These are phyloP conservation scores for Boletus calvinii DNA, from an alignment of 1,284 basidiomycete species.

Conservation along the genomic window DNA sequence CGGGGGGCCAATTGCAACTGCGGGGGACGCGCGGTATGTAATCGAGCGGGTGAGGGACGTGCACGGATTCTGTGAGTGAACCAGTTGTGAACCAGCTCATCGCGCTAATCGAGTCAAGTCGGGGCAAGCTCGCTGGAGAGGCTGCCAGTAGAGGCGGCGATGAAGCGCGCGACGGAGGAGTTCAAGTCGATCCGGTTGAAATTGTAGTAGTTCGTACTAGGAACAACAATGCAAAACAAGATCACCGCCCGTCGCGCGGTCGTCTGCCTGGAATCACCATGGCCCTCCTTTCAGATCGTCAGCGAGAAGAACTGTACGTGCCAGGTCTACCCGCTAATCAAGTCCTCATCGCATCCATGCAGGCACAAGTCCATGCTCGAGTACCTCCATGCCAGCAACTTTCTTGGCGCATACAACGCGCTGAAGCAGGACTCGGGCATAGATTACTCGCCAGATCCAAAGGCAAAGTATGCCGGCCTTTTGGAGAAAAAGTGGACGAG, in stretches of 20 bases:
- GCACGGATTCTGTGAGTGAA: constrained; percentile 31
- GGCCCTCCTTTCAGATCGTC: constrained; percentile 69
- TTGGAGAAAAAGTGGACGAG: constrained; percentile 96
- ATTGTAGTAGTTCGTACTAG: not conserved
- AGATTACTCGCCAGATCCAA: constrained; percentile 78
- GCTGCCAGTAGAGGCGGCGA: constrained; percentile 26
- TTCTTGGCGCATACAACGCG: constrained; percentile 61
- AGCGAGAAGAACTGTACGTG: constrained; percentile 81
- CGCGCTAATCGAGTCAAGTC: constrained; percentile 11
- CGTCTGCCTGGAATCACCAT: constrained; percentile 29
- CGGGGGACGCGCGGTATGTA: constrained; percentile 26
- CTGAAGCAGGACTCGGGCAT: constrained; percentile 57
- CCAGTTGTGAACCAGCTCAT: not conserved
- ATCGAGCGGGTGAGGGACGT: constrained; percentile 22
- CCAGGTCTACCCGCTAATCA: too few relatives aligned
- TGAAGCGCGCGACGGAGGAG: constrained; percentile 18
- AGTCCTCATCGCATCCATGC: constrained; percentile 22
- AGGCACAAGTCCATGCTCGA: constrained; percentile 87
- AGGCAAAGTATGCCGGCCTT: constrained; percentile 79
- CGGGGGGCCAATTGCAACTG: constrained; percentile 29
- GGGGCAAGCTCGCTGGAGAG: constrained; percentile 33
- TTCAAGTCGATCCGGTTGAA: constrained; percentile 27
- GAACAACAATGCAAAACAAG: constrained; percentile 37
- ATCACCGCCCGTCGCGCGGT: constrained; percentile 13
- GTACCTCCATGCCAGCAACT: constrained; percentile 71